Base-by-base conservation (phyloP, 768 basidiomycete genomes). In the Rhodotorula toruloides region DNA sequence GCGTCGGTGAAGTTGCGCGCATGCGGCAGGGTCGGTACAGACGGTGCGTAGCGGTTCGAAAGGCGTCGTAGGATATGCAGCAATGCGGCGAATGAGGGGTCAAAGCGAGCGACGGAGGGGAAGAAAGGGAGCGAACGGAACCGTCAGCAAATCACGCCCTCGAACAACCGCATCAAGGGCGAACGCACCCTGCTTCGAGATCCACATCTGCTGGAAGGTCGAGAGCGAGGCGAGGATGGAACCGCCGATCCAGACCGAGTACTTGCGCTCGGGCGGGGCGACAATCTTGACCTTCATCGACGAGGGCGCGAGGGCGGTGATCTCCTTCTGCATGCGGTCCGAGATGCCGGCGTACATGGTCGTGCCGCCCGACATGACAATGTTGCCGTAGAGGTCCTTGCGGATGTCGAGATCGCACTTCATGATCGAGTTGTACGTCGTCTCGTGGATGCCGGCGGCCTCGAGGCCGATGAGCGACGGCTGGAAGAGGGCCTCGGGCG, bases 201-300 rank as follows among this genome's bases (percentile, higher is more conserved):
- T 87, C 91, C 92, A 96, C 80, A 93, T 81, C 77, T 91, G 92
- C 82, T 94, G 91, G 91, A 94, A 94, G 73, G 91, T 93, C 76
- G 85, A 87, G 55, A 96, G 84, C 39, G 90, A 91, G 50, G 91
- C 91, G 64, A 80, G 75, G 73, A 79, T 79, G 71, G 77, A 79
- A 73, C 78, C 80, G 77, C 79, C 79, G 71, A 71, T 72, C 64
- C 92, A 96, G 79, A 93, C 91, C 60, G 89, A 91, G 84, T 91
- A 91, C 78, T 90, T 94, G 74, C 91, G 82, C 82, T 94, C 91
- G 60, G 91, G 90, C 56, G 91, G 91, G 66, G 91, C 89, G 65
- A 90, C 87, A 62, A 92, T 90, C 85, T 90, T 91, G 81, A 91
- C 87, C 50, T 91, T 93, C 88, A 93, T 88, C 80, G 87, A 89